Base-by-base conservation (phyloP, 2,329 filamentous ascomycete species). In the Penicillium corylophilum region DNA sequence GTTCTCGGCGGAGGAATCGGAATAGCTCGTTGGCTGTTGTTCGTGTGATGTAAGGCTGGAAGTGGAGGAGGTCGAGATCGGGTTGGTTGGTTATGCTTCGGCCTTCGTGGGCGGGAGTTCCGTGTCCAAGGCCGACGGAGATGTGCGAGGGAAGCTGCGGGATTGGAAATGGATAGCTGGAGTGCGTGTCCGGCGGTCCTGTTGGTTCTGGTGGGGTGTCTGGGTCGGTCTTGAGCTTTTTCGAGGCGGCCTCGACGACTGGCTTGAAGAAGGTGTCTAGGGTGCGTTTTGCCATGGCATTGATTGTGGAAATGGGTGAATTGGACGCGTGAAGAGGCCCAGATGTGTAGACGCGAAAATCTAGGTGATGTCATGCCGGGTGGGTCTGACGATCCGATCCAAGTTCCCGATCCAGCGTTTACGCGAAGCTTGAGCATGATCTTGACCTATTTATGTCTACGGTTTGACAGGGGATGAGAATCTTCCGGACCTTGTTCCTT, bases 1-100 rank as follows among this genome's bases (percentile, higher is more conserved):
- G 71, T 54, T 87, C 80, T n/a, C 77, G 71, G 1, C 89, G 82
- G 1, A 93, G 77, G 63, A 90, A 90, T 13, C 83, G 73, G 69
- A 92, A 93, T 0, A 90, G 70, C 4, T 82, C 75, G 3, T 77
- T 76, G 18, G 82, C 77, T 10, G 82, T 75, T 12, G 78, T 69
- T 2, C 76, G 72, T 0, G 85, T 80, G 4, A 92, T 78, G 57
- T 88, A 92, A 0, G 88, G 88, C 61, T 89, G 80, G 66, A 87
- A 92, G 70, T 89, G 89, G 8, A 92, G 71, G 0, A 93, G 76
- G 65, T 92, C 86, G 0, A 92, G 78, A 56, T 91, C 81, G 0
- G 82, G 80, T 62, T 88, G 83, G 63, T 90, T 78, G 59, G 83
- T 83, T 58, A 91, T 86, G 62, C 41, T 73, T 77, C 1, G 79